phyloP scores from a whole-genome alignment of 805 yeast genomes.

The Ogataea siamensis region DNA sequence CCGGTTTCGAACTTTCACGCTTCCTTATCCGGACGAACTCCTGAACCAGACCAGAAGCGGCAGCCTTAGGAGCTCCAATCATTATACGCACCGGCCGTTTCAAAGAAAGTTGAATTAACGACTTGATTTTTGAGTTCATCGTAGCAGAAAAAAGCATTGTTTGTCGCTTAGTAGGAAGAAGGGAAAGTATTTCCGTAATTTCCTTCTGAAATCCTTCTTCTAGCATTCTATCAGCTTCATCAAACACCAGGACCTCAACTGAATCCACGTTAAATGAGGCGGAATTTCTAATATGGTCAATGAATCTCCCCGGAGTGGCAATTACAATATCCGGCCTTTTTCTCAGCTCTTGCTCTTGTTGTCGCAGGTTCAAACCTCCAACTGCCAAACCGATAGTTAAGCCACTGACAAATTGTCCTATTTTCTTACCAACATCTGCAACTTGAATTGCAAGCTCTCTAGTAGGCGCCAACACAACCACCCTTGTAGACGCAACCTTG shows the following conservation, averaged over 20 bases:
- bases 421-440: constrained; percentile 84
- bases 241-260: constrained; percentile 89
- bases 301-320: constrained; percentile 98
- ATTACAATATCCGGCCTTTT: constrained; percentile 93
- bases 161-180: constrained; percentile 89
- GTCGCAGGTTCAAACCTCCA: constrained; percentile 94
- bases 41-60: constrained; percentile 86
- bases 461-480: constrained; percentile 88
- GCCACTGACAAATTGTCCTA: constrained; percentile 72
- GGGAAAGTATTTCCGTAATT: constrained; percentile 80
- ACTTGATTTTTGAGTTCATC: constrained; percentile 91
- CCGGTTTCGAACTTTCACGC: constrained; percentile 80
- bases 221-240: constrained; percentile 98
- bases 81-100: constrained; percentile 89
- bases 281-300: constrained; percentile 94
- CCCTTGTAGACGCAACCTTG: constrained; percentile 84
- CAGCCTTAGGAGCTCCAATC: constrained; percentile 95
- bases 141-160: constrained; percentile 95
- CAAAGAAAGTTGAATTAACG: constrained; percentile 80
- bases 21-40: constrained; percentile 94
- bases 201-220: constrained; percentile 99
- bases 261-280: constrained; percentile 87
- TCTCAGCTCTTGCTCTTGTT: constrained; percentile 92
- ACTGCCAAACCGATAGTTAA: constrained; percentile 92
- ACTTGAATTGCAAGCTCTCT: constrained; percentile 98